phyloP scores from a whole-genome alignment of 495 filamentous ascomycete species.

The Neurospora sp. region DNA sequence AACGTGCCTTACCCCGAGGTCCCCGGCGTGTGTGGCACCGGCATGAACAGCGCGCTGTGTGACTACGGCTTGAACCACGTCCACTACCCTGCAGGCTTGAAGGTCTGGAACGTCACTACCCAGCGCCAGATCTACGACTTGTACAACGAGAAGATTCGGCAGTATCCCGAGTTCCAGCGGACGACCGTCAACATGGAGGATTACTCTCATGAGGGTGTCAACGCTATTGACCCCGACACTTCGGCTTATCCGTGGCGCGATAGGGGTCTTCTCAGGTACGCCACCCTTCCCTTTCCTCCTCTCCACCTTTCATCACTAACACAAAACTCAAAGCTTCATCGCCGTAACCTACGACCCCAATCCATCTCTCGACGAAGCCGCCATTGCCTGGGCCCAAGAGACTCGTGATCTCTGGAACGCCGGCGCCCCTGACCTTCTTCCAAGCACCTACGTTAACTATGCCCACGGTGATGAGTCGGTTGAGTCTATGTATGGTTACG shows the following conservation, averaged over 20 bases:
- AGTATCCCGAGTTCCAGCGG: conserved; percentile 14
- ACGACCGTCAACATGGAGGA: conserved; percentile 48
- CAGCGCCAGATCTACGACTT: conserved; percentile 30
- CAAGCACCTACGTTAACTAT: conserved; percentile 24
- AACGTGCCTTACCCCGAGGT: conserved; percentile 36
- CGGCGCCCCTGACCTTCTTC: conserved; percentile 9
- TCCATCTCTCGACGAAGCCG: background rate
- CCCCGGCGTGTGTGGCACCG: conserved; percentile 31
- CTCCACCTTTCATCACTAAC: background rate
- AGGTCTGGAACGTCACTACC: conserved; percentile 34
- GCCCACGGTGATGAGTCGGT: conserved; percentile 27
- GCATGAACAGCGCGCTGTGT: conserved; percentile 27
- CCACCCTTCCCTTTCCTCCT: background rate
- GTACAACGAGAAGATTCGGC: conserved; percentile 21
- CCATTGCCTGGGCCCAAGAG: background rate
- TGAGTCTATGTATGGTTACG: conserved; percentile 25
- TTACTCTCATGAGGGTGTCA: conserved; percentile 39
- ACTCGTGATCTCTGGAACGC: background rate
- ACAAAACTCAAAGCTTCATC: background rate
- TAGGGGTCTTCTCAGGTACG: background rate
- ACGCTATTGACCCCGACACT: conserved; percentile 19
- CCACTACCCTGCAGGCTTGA: conserved; percentile 40
- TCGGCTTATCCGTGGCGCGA: conserved; percentile 36
- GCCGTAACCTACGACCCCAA: background rate
- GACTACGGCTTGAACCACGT: conserved; percentile 38